Base-by-base conservation (phyloP, 176 grass and related monocot species). In the Neostapfia colusana region DNA sequence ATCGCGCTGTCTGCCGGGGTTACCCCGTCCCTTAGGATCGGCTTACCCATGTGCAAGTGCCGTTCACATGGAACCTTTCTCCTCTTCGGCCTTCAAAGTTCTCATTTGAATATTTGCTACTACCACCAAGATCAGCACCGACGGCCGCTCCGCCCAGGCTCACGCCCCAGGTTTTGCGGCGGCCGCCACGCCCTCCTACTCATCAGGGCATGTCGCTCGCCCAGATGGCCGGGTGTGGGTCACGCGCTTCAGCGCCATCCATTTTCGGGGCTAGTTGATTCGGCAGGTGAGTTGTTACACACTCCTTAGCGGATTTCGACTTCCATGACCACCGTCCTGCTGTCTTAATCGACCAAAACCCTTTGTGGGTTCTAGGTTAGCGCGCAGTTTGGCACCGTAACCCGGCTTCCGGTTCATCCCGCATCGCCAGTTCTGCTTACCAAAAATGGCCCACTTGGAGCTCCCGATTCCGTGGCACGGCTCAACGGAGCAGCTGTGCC, bases 21-120 rank as follows among this genome's bases (percentile, higher is more conserved):
- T n/a, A n/a, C n/a, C n/a, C n/a, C n/a, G n/a, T n/a, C n/a, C n/a
- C n/a, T n/a, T n/a, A n/a, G n/a, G n/a, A n/a, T n/a, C n/a, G n/a
- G n/a, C n/a, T n/a, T n/a, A n/a, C n/a, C n/a, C n/a, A n/a, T n/a
- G n/a, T 90, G 88, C 88, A 86, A 83, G 83, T 91, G 81, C 63
- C 68, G 81, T 87, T 89, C 90, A 89, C 87, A 89, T 93, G 87
- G 90, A 89, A 93, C 90, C 69, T 89, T 93, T 92, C 86, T 88
- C 86, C 89, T 88, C 89, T 92, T 92, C 75, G 75, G 86, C 82
- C 79, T n/a, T n/a, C n/a, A n/a, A n/a, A n/a, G n/a, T n/a, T n/a
- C n/a, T n/a, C n/a, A n/a, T n/a, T n/a, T n/a, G n/a, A n/a, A n/a
- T n/a, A n/a, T n/a, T n/a, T n/a, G n/a, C n/a, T n/a, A n/a, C n/a